These are phyloP conservation scores for Garcia nutans DNA, from an alignment of 345 rosid species.

Conservation along the genomic window DNA sequence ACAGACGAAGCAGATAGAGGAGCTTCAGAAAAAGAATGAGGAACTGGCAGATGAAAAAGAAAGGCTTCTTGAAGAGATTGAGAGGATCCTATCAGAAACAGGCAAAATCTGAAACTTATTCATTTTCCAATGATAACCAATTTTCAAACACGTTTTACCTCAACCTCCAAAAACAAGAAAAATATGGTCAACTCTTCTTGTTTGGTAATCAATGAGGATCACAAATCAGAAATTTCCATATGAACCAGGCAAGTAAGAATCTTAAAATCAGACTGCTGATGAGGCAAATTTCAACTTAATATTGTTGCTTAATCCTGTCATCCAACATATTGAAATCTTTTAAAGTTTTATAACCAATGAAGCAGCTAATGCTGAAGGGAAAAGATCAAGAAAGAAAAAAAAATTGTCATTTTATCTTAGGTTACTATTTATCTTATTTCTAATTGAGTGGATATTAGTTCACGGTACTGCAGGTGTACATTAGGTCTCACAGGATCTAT, in stretches of 20 bases:
- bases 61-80: constrained; percentile 66
- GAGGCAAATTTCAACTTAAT: too few relatives aligned
- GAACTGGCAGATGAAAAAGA: constrained; percentile 58
- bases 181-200: background rate
- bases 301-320: too few relatives aligned
- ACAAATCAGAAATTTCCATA: background rate
- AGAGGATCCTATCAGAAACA: constrained; percentile 47
- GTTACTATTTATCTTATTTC: too few relatives aligned
- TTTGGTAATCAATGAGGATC: background rate
- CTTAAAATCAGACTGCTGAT: too few relatives aligned
- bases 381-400: too few relatives aligned
- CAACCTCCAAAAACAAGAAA: background rate
- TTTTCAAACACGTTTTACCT: background rate
- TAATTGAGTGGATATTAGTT: too few relatives aligned
- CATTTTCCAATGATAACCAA: background rate
- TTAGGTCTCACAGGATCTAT: too few relatives aligned
- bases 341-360: too few relatives aligned
- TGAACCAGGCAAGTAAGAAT: background rate
- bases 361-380: too few relatives aligned
- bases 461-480: too few relatives aligned
- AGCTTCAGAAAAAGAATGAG: constrained; percentile 63
- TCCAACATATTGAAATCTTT: too few relatives aligned
- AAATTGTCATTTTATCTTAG: too few relatives aligned
- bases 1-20: constrained; percentile 73
- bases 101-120: constrained; percentile 32